Percentiles rank a stretch among this genome's conserved stretches.
Conservation (phyloP, 2,329 filamentous ascomycete species). For the Fusarium algeriense region DNA sequence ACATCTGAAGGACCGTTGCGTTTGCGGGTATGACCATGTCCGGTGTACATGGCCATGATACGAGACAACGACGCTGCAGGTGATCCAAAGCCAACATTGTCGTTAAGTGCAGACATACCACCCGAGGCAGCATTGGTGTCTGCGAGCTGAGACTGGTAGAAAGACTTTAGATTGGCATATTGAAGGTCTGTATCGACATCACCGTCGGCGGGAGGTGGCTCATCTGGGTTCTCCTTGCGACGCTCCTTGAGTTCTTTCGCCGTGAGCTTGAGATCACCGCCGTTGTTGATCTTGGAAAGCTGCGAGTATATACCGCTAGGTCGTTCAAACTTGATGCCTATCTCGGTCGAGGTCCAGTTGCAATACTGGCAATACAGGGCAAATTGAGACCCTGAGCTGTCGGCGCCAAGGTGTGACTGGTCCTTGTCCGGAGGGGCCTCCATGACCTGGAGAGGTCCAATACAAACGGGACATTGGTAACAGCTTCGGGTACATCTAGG, state of each 20-base stretch:
- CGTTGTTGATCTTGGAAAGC: slow-evolving; percentile 76
- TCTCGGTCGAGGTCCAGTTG: slow-evolving; percentile 90
- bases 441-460: slow-evolving; percentile 81
- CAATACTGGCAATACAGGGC: slow-evolving; percentile 91
- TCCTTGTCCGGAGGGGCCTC: slow-evolving; percentile 67
- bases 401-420: slow-evolving; percentile 59
- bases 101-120: slow-evolving; percentile 56
- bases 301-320: slow-evolving; percentile 88
- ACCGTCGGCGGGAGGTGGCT: slow-evolving; percentile 55
- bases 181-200: slow-evolving; percentile 74
- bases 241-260: slow-evolving; percentile 64
- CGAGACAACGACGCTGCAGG: slow-evolving; percentile 84
- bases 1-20: slow-evolving; percentile 74
- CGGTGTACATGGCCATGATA: slow-evolving; percentile 92
- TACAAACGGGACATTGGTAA: slow-evolving; percentile 93
- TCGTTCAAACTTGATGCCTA: slow-evolving; percentile 90
- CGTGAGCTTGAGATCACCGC: slow-evolving; percentile 64
- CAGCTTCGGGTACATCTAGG: slow-evolving; percentile 90
- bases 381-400: slow-evolving; percentile 60
- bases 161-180: slow-evolving; percentile 79
- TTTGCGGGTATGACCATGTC: slow-evolving; percentile 72
- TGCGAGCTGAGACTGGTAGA: slow-evolving; percentile 84
- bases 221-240: slow-evolving; percentile 60
- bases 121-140: slow-evolving; percentile 67
- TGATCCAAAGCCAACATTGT: slow-evolving; percentile 71